Conservation (phyloP, 1,284 basidiomycete species). For the Ustilago vetiveriae region DNA sequence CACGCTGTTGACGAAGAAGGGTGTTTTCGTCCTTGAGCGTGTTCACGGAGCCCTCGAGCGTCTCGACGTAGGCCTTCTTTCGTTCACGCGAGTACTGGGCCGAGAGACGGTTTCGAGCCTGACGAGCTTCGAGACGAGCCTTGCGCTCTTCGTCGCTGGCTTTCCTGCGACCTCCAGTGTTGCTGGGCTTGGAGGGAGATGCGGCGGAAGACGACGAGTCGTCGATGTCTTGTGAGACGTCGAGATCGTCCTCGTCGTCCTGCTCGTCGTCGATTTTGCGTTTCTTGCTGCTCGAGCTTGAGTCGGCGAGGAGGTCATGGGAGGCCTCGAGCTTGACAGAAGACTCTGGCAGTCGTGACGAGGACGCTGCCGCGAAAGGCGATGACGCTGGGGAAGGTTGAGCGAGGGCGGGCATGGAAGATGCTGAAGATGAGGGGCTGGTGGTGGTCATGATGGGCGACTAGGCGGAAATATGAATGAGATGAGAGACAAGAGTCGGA, state of each 20-base stretch:
- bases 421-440: constrained; percentile 2
- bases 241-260: constrained; percentile 13
- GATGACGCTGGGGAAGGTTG: constrained; percentile 11
- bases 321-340: constrained; percentile 28
- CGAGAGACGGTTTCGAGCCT: constrained; percentile 64
- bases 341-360: constrained; percentile 30
- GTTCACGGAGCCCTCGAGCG: constrained; percentile 53
- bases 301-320: neutral
- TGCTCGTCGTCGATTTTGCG: constrained; percentile 16
- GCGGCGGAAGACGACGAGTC: constrained; percentile 13
- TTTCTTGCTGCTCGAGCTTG: constrained; percentile 33
- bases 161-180: constrained; percentile 25
- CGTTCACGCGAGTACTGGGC: constrained; percentile 64
- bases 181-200: constrained; percentile 31
- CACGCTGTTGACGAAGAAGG: constrained; percentile 20
- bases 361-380: constrained; percentile 16
- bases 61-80: constrained; percentile 61
- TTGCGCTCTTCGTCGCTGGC: constrained; percentile 60
- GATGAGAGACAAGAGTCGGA: constrained; percentile 3
- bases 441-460: constrained; percentile 29
- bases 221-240: constrained; percentile 5
- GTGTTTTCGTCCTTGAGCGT: constrained; percentile 49
- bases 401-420: constrained; percentile 12
- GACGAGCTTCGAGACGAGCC: constrained; percentile 61
- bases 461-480: constrained; percentile 5